Evolutionary conservation across 1,284 basidiomycete species (phyloP), one percentile per base, ranked within the genome.

Genomic region (Ganoderma sinense): DNA sequence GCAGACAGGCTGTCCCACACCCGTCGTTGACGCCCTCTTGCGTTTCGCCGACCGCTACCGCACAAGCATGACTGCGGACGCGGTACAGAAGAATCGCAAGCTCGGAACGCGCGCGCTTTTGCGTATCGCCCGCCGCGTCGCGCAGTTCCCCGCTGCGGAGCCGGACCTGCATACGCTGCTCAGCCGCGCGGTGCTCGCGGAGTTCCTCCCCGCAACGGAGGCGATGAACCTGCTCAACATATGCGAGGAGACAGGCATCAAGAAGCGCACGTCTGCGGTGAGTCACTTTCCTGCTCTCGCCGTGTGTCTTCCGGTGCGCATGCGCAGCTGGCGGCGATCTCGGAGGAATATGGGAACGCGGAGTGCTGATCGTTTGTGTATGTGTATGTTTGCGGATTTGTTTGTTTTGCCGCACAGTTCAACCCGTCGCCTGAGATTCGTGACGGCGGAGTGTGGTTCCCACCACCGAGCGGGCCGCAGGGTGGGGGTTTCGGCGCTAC

Each of bases 71-170:
- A 85, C 85, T 3, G 79, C 83, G 0, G 88, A 89, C 43, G 86
- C 84, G 64, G 82, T 87, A 16, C 82, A 89, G 75, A 90, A 89
- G 80, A 89, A 88, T 74, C 80, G 89, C 39, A 88, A 86, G 74
- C 82, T 91, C 5, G 90, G 90, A 7, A 91, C 89, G 23, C 78
- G 89, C 16, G 81, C 88, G 6, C 81, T 91, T n/a, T 78, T 90
- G 20, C 81, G 89, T 65, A 88, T 91, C 59, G 84, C 87, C 4
- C 80, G 82, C 29, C 81, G 86, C 23, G 72, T 90, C 23, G 85
- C 87, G 1, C 74, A 80, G 62, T 84, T 84, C 70, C 84, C 86
- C 1, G 77, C 81, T 62, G 84, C 85, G 51, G 77, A 78, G 39
- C 84, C 87, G 73, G 86, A 88, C 73, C 71, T 89, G 69, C 79